These are phyloP conservation scores for Gomphus bonarii DNA, from an alignment of 1,284 basidiomycete genomes.

Conservation along the genomic window DNA sequence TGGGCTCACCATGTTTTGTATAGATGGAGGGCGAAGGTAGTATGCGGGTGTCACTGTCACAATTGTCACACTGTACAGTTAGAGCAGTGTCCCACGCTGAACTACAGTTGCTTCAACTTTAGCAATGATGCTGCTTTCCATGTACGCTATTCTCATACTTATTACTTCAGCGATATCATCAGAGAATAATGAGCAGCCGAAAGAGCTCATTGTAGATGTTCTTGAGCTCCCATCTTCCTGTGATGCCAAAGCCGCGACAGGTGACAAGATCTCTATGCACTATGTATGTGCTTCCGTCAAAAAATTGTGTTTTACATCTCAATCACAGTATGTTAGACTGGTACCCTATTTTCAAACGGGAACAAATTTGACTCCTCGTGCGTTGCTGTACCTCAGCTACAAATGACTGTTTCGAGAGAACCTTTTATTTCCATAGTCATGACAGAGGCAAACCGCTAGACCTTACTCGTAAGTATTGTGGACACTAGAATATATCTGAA, in stretches of 20 bases:
- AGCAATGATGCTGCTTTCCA: constrained; percentile 40
- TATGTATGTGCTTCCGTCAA: constrained; percentile 44
- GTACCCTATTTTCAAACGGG: constrained; percentile 60
- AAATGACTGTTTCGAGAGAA: background rate
- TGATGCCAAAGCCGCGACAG: constrained; percentile 42
- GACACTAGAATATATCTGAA: background rate
- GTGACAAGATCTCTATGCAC: constrained; percentile 66
- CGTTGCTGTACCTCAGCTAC: constrained; percentile 11
- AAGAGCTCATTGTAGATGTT: constrained; percentile 50
- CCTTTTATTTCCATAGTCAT: constrained; percentile 26
- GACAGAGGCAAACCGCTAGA: constrained; percentile 61
- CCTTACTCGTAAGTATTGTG: constrained; percentile 45
- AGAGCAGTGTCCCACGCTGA: background rate
- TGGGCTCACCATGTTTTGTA: constrained; percentile 14
- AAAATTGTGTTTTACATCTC: background rate
- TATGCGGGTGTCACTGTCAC: background rate
- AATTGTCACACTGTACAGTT: constrained; percentile 11
- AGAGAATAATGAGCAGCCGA: constrained; percentile 28
- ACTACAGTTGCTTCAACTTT: background rate
- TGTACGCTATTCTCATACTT: constrained; percentile 30
- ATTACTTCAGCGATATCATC: constrained; percentile 19
- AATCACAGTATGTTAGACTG: constrained; percentile 39
- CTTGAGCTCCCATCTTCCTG: constrained; percentile 54
- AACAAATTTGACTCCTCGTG: constrained; percentile 80
- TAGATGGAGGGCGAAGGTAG: background rate